Evolutionary conservation across 139 green algal genomes (phyloP), one percentile per base, ranked within the genome.

Genomic region (Chlamydomonas sp.): DNA sequence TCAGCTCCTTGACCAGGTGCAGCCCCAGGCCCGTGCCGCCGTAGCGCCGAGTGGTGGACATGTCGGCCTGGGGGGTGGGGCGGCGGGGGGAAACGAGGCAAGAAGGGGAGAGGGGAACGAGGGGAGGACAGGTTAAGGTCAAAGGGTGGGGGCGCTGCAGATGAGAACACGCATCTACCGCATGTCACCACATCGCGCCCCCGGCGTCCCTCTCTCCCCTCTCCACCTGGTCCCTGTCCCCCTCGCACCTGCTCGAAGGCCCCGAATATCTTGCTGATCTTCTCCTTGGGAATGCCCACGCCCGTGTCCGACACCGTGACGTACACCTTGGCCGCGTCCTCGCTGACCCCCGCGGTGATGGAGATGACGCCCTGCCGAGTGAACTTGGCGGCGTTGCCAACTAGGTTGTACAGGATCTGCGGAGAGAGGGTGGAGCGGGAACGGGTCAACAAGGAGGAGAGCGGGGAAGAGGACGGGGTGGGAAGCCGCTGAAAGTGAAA

Each of bases 11-110:
- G 62, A 94, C 90, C 59, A 94, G 84, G 74, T 93, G 89, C 86
- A 96, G 89, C 6, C 94, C 93, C 71, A 97, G 90, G 1, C 95
- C 94, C 78, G 91, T 95, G 92, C 95, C 75, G 84, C 95, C 85
- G 76, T 92, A 89, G 9, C 86, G 86, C 58, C 86, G 89, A 1
- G 86, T 90, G 62, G 82, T 89, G 77, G 71, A 89, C 86, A 90
- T 90, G 71, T 92, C 89, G 15, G 81, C 85, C 89, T 89, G 78
- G 5, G 59, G 20, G 63, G 61, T 15, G 10, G 1, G 6, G 67
- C 49, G 76, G 17, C 14, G 66, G 49, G 77, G 20, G 49, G 69
- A 31, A 12, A 14, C 49, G 68, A 4, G 68, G 80, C 4, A 31
- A 72, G 79, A 5, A 7, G 63, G 66, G 71, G 18, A 16, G 71